These are phyloP conservation scores for Hyaloscypha finlandica DNA, from an alignment of 495 filamentous ascomycete genomes.

Conservation along the genomic window DNA sequence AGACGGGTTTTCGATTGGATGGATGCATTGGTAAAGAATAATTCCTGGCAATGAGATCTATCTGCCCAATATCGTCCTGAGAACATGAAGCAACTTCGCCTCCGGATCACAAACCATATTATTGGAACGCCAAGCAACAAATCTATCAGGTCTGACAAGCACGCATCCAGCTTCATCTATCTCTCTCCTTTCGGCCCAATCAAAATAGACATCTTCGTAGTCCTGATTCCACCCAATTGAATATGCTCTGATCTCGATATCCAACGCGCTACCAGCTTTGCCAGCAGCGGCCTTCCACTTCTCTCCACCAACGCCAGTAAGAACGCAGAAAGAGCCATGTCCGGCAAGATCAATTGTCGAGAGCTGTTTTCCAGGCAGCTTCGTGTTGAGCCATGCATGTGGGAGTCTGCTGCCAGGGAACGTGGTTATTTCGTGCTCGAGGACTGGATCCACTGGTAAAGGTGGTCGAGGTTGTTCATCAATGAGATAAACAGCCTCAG, in stretches of 20 bases:
- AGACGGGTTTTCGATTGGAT: too few species aligned
- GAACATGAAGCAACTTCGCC: constrained; percentile 32
- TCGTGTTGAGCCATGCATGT: constrained; percentile 55
- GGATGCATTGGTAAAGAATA: too few species aligned
- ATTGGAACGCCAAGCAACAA: constrained; percentile 44
- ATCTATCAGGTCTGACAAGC: constrained; percentile 49
- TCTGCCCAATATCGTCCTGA: constrained; percentile 24
- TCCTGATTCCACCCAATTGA: constrained; percentile 51
- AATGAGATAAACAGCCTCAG: constrained; percentile 36
- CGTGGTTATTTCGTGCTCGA: constrained; percentile 45
- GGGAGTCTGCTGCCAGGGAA: constrained; percentile 54
- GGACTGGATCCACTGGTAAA: constrained; percentile 30
- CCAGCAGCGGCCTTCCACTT: constrained; percentile 51
- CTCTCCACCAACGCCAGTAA: constrained; percentile 52
- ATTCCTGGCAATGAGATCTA: not conserved
- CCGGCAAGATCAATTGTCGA: constrained; percentile 57
- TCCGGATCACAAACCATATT: constrained; percentile 32
- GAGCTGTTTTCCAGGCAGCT: constrained; percentile 40
- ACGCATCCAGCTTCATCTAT: constrained; percentile 55
- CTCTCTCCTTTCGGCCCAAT: constrained; percentile 47
- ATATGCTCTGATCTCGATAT: constrained; percentile 44
- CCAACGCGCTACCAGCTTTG: constrained; percentile 33
- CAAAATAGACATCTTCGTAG: constrained; percentile 54
- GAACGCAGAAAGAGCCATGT: constrained; percentile 47
- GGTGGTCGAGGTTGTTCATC: constrained; percentile 42